Evolutionary conservation across 225 moss, liverwort and hornwort species (phyloP).

Genomic region (Ulota crispa): DNA sequence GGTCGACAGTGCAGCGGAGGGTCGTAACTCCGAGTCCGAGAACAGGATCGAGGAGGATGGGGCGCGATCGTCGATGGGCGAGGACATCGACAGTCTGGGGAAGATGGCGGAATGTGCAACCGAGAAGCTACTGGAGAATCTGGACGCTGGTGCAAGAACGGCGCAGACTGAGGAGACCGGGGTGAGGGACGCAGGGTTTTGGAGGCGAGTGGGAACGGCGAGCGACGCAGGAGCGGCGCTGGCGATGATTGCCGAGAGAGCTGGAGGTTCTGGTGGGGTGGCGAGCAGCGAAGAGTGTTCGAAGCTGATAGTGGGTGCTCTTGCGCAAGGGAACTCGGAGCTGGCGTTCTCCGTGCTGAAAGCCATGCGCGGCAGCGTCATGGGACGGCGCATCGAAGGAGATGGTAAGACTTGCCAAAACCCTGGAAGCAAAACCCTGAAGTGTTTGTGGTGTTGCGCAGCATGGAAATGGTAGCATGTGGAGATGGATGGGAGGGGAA

Average conservation of each 20-base stretch:
- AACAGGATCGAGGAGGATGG: conserved; percentile 7
- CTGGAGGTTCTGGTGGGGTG: conserved; percentile 40
- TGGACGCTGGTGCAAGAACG: background rate
- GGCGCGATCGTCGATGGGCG: conserved; percentile 12
- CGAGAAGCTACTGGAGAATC: conserved; percentile 23
- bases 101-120: conserved; percentile 28
- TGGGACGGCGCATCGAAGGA: conserved; percentile 69
- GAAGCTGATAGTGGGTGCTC: conserved; percentile 69
- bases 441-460: background rate
- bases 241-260: conserved; percentile 61
- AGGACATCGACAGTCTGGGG: conserved; percentile 25
- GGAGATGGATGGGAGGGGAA: background rate
- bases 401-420: conserved; percentile 43
- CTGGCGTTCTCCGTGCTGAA: conserved; percentile 82
- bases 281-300: conserved; percentile 63
- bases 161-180: conserved; percentile 1
- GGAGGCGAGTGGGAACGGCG: conserved; percentile 60
- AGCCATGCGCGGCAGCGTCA: conserved; percentile 83
- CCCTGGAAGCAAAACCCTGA: background rate
- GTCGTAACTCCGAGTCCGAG: background rate
- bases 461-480: background rate
- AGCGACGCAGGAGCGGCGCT: conserved; percentile 69
- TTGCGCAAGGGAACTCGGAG: conserved; percentile 67
- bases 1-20: conserved; percentile 12
- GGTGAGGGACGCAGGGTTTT: conserved; percentile 55